These are phyloP conservation scores for Mucor mucedo DNA, from an alignment of 371 early-diverging fungal genomes.

Conservation along the genomic window DNA sequence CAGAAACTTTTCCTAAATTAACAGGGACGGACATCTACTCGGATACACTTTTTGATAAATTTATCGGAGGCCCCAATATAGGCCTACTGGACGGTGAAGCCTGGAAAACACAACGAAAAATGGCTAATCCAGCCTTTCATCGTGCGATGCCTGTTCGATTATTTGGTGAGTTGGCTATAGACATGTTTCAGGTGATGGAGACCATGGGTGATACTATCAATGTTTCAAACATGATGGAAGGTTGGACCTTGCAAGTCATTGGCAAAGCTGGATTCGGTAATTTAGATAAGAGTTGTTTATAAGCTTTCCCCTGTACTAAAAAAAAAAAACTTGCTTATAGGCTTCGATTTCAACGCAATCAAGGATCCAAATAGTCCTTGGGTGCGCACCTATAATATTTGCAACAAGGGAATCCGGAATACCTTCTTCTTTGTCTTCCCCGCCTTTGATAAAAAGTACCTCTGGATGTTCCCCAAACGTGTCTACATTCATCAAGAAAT, in stretches of 20 bases:
- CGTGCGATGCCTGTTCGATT: conserved; percentile 39
- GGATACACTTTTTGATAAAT: not conserved
- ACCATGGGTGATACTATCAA: conserved; percentile 17
- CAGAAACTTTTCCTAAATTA: conserved; percentile 11
- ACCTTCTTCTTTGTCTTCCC: conserved; percentile 56
- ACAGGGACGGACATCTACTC: not conserved
- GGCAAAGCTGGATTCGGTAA: conserved; percentile 47
- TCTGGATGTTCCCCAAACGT: conserved; percentile 28
- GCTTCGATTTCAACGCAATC: conserved; percentile 40
- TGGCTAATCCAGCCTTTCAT: conserved; percentile 50
- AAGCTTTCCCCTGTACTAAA: no score
- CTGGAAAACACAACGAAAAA: conserved; percentile 28
- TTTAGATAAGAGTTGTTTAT: no score
- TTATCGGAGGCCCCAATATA: conserved; percentile 16
- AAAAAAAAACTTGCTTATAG: conserved; percentile 6
- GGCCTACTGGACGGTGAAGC: conserved; percentile 7
- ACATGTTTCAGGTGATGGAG: conserved; percentile 35
- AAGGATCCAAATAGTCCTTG: conserved; percentile 26
- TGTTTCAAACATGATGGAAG: conserved; percentile 29
- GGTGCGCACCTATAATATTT: conserved; percentile 33
- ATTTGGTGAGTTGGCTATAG: conserved; percentile 34
- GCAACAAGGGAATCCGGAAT: conserved; percentile 25
- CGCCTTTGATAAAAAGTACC: conserved; percentile 35
- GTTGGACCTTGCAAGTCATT: conserved; percentile 44
- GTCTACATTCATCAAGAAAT: not conserved